Percentiles rank a stretch among this genome's conserved stretches.
phyloP scores from a whole-genome alignment of 2,329 filamentous ascomycete species.

The Penicillium italicum region DNA sequence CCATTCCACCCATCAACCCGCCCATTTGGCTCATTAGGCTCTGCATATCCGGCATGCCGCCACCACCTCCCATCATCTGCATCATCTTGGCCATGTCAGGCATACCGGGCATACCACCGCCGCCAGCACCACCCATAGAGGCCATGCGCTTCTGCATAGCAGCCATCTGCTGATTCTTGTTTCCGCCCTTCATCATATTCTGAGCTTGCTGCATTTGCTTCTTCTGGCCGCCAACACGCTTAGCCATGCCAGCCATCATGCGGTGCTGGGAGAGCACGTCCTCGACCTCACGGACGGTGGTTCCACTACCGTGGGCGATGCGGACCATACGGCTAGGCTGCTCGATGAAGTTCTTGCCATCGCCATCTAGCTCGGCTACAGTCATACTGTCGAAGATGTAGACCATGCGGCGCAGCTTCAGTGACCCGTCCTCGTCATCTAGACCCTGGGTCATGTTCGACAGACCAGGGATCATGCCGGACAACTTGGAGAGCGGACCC shows the following conservation, averaged over 20 bases:
- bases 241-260: constrained; percentile 99
- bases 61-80: constrained; percentile 81
- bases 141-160: constrained; percentile 96
- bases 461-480: constrained; percentile 96
- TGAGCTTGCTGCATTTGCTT: constrained; percentile 96
- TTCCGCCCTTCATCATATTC: constrained; percentile 82
- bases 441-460: constrained; percentile 91
- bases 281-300: constrained; percentile 87
- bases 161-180: constrained; percentile 88
- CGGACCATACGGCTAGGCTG: constrained; percentile 91
- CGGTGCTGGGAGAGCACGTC: constrained; percentile 95
- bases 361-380: constrained; percentile 87
- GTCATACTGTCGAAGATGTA: constrained; percentile 99
- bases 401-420: constrained; percentile 96
- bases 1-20: constrained; percentile 53
- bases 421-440: constrained; percentile 92
- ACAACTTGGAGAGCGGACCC: constrained; percentile 95
- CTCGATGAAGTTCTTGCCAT: constrained; percentile 90
- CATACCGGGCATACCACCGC: constrained; percentile 61
- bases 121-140: constrained; percentile 77
- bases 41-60: constrained; percentile 67
- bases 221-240: constrained; percentile 97
- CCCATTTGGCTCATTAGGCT: constrained; percentile 75
- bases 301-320: constrained; percentile 84
- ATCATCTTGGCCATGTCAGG: constrained; percentile 89